Conservation (phyloP, 202 grass and related monocot genomes). For the Dendrocalamus latiflorus region DNA sequence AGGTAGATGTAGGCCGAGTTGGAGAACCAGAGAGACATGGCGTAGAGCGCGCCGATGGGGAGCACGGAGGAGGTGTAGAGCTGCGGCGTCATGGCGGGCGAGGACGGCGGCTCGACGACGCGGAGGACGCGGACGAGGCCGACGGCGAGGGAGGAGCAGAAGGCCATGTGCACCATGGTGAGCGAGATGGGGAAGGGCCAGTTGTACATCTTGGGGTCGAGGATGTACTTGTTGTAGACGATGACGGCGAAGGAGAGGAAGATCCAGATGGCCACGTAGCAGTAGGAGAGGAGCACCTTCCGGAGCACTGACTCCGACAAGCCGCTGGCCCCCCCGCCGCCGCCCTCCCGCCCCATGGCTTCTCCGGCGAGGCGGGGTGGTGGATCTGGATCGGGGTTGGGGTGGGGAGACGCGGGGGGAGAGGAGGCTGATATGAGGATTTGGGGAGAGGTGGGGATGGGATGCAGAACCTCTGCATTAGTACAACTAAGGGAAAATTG, state of each 20-base stretch:
- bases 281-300: slow-evolving; percentile 94
- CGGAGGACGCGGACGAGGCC: slow-evolving; percentile 73
- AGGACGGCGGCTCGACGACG: slow-evolving; percentile 65
- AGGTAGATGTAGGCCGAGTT: slow-evolving; percentile 99
- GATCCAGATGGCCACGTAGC: too few relatives aligned
- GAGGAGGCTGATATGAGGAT: slow-evolving; percentile 20
- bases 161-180: slow-evolving; percentile 94
- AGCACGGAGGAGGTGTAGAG: slow-evolving; percentile 79
- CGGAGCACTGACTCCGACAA: slow-evolving; percentile 75
- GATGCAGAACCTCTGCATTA: too few relatives aligned
- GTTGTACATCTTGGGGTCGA: too few relatives aligned
- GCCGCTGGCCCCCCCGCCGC: too few relatives aligned
- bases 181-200: slow-evolving; percentile 98
- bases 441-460: slow-evolving; percentile 30
- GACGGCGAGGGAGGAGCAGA: slow-evolving; percentile 92
- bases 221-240: too few relatives aligned
- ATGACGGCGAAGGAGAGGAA: too few relatives aligned
- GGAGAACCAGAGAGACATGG: slow-evolving; percentile 97
- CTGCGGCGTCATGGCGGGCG: slow-evolving; percentile 65
- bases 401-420: background rate
- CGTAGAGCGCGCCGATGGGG: slow-evolving; percentile 95
- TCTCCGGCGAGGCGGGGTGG: background rate
- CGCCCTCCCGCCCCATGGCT: slow-evolving; percentile 55
- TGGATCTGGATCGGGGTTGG: slow-evolving; percentile 38
- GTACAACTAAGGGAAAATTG: too few relatives aligned